phyloP scores from a whole-genome alignment of 2,329 filamentous ascomycete genomes.

The Diaporthe sp. region DNA sequence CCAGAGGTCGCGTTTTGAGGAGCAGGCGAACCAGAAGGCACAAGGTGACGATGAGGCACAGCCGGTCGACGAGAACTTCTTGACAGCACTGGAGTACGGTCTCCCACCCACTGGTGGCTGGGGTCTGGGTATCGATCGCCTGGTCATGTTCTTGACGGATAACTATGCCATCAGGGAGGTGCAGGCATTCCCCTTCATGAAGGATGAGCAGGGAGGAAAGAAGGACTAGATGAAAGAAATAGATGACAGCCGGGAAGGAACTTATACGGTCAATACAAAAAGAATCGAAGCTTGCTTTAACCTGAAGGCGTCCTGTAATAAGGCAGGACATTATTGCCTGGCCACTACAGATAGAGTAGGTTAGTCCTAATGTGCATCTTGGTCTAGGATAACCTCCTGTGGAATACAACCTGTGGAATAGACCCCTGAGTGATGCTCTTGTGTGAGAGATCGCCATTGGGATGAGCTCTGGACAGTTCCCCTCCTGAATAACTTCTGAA shows the following conservation, averaged over 20 bases:
- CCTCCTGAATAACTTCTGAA: background rate
- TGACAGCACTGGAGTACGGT: slow-evolving; percentile 67
- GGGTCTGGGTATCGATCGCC: slow-evolving; percentile 95
- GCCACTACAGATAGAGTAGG: too few relatives aligned
- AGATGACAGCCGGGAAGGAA: too few relatives aligned
- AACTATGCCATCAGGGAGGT: slow-evolving; percentile 98
- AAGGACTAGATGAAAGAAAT: background rate
- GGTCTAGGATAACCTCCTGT: too few relatives aligned
- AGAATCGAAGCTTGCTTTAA: too few relatives aligned
- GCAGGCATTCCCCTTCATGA: slow-evolving; percentile 97
- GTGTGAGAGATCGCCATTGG: background rate
- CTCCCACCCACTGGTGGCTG: slow-evolving; percentile 95
- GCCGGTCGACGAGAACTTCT: slow-evolving; percentile 86
- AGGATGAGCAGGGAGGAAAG: slow-evolving; percentile 72
- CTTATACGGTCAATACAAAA: too few relatives aligned
- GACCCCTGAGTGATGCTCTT: too few relatives aligned
- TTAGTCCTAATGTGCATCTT: too few relatives aligned
- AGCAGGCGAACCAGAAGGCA: slow-evolving; percentile 95
- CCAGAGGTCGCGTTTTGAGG: slow-evolving; percentile 91
- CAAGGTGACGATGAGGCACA: slow-evolving; percentile 98
- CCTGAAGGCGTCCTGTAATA: too few relatives aligned
- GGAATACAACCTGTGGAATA: too few relatives aligned
- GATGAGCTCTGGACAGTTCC: too few relatives aligned
- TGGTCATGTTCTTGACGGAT: slow-evolving; percentile 96
- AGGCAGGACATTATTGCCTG: too few relatives aligned